phyloP scores from a whole-genome alignment of 176 grass and related monocot species.

The Oryza officinalis region DNA sequence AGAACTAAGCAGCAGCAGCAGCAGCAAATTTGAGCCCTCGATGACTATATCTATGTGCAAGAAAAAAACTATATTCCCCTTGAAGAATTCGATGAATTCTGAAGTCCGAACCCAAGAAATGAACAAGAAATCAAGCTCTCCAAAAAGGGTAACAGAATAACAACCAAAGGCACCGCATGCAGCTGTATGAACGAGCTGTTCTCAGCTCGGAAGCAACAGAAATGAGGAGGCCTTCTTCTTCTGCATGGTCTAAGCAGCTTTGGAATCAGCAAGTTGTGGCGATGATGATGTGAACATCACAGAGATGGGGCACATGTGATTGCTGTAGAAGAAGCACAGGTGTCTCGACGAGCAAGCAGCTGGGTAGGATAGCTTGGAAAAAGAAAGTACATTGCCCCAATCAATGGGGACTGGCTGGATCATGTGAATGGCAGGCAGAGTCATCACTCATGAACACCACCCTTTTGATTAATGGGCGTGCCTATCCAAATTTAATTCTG shows the following conservation, averaged over 20 bases:
- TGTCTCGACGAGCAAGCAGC: slow-evolving; percentile 31
- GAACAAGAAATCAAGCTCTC: background rate
- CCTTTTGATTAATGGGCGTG: slow-evolving; percentile 12
- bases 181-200: background rate
- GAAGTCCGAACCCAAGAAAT: background rate
- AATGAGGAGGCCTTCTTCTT: background rate
- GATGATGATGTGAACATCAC: background rate
- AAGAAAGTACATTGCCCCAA: background rate
- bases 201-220: background rate
- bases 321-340: slow-evolving; percentile 26
- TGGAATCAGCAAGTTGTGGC: background rate
- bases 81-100: background rate
- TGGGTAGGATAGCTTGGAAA: slow-evolving; percentile 19
- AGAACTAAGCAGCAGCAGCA: background rate
- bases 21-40: background rate
- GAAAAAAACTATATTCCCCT: background rate
- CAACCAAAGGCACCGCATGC: background rate
- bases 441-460: slow-evolving; percentile 6
- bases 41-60: background rate
- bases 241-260: slow-evolving; percentile 9
- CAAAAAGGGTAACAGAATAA: background rate
- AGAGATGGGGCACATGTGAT: slow-evolving; percentile 13
- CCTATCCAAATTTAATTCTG: slow-evolving; percentile 21
- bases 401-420: slow-evolving; percentile 49
- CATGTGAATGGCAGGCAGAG: slow-evolving; percentile 56